A percentile compares a stretch with the other conserved stretches of the same genome.
Conservation (phyloP, 176 grass and related monocot species). For the Triticum monococcum region DNA sequence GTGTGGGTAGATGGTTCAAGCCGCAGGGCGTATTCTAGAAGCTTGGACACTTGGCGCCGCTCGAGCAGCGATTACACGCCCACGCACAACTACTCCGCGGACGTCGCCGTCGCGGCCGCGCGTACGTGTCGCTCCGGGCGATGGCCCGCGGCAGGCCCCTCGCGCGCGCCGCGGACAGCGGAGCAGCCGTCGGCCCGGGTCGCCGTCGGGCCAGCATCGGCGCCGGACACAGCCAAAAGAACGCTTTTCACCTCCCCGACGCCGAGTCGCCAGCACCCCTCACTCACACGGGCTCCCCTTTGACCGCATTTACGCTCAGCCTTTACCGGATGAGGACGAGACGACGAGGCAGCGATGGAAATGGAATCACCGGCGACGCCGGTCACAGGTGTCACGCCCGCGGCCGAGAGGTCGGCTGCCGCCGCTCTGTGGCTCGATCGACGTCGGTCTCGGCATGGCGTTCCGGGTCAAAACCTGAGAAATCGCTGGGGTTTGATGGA, state of each 20-base stretch:
- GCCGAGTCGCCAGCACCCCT: not conserved
- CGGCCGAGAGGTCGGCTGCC: not conserved
- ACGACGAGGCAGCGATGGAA: not conserved
- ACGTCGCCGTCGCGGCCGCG: too few species aligned
- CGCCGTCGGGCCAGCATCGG: not conserved
- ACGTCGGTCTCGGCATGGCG: not conserved
- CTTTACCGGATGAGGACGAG: not conserved
- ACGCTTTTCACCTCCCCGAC: not conserved
- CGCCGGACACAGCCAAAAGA: not conserved
- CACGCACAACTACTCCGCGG: not conserved
- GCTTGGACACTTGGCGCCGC: not conserved
- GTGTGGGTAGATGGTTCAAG: too few species aligned
- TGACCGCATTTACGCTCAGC: not conserved
- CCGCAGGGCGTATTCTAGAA: not conserved
- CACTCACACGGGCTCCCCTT: not conserved
- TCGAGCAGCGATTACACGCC: too few species aligned
- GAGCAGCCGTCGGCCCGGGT: not conserved
- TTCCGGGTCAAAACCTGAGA: not conserved
- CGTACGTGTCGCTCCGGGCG: not conserved
- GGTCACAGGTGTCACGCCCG: not conserved
- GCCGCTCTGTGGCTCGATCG: not conserved
- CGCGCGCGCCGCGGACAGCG: not conserved
- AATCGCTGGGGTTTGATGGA: not conserved
- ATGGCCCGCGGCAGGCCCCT: not conserved
- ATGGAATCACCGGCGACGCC: not conserved